Evolutionary conservation across 2,329 filamentous ascomycete species (phyloP).

Genomic region (Penicillium psychrosexuale): DNA sequence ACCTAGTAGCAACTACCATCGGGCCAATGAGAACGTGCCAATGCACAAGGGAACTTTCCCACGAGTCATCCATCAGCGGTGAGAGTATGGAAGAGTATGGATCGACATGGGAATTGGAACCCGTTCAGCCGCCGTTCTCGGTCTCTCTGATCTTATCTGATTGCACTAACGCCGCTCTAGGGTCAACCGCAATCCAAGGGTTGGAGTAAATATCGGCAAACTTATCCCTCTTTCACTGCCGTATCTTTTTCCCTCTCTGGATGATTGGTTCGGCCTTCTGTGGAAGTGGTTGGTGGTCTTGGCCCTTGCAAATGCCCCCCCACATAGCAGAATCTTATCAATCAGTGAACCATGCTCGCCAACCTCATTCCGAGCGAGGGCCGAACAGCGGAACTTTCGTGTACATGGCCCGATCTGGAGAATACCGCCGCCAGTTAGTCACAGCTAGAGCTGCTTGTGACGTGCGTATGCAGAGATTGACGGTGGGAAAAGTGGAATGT

Average conservation of each 20-base stretch:
- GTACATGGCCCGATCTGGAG: slow-evolving; percentile 1
- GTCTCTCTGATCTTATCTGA: slow-evolving; percentile 26
- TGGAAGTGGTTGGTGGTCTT: slow-evolving; percentile 6
- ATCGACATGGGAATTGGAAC: slow-evolving; percentile 13
- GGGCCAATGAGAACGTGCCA: slow-evolving; percentile 12
- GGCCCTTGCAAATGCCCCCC: neutral
- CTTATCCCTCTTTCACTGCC: neutral
- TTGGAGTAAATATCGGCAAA: neutral
- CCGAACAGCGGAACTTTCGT: slow-evolving; percentile 18
- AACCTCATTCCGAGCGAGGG: slow-evolving; percentile 11
- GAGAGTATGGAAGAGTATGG: slow-evolving; percentile 19
- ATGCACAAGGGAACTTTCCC: slow-evolving; percentile 10
- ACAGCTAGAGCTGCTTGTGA: neutral
- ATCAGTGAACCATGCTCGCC: slow-evolving; percentile 17
- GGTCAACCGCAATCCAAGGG: slow-evolving; percentile 13
- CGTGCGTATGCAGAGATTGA: neutral
- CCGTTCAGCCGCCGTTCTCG: slow-evolving; percentile 15
- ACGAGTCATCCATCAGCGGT: slow-evolving; percentile 10
- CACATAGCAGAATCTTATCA: slow-evolving; percentile 21
- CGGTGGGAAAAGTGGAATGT: neutral
- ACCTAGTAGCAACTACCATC: slow-evolving; percentile 19
- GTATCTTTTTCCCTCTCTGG: neutral
- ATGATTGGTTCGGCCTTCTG: slow-evolving; percentile 1
- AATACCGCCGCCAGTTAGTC: neutral
- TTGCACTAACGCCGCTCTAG: slow-evolving; percentile 18